Percentiles rank a stretch among this genome's conserved stretches.
Evolutionary conservation across 768 basidiomycete genomes (phyloP).

Genomic region (Phaffia tasmanica): DNA sequence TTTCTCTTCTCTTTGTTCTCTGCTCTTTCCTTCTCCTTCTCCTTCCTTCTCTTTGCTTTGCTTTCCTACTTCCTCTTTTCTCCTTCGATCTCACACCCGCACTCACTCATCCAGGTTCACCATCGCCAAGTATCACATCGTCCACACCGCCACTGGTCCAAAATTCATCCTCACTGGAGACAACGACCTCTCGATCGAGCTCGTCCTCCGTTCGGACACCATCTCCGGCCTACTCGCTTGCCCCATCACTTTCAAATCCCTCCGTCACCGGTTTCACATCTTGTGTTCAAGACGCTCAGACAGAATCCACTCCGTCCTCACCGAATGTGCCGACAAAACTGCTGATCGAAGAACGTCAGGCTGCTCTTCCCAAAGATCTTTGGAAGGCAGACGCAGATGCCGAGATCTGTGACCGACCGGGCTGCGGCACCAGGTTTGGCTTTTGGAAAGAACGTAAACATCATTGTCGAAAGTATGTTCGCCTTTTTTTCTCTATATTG

Average conservation of each 20-base stretch:
- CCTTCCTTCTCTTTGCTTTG: background rate
- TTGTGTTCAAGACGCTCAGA: no score
- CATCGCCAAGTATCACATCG: slow-evolving; percentile 3
- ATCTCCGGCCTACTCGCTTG: slow-evolving; percentile 14
- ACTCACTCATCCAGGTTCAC: background rate
- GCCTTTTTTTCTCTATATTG: background rate
- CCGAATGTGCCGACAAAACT: slow-evolving; percentile 3
- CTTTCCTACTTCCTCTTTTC: background rate
- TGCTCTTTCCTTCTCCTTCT: background rate
- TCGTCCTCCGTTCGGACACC: slow-evolving; percentile 17
- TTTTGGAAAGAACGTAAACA: slow-evolving; percentile 14
- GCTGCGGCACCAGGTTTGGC: slow-evolving; percentile 17
- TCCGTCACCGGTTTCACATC: no score
- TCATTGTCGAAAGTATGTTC: slow-evolving; percentile 23
- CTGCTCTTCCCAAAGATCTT: slow-evolving; percentile 21
- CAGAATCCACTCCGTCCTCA: background rate
- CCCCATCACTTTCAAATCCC: no score
- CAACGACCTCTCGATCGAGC: no score
- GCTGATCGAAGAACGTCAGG: slow-evolving; percentile 23
- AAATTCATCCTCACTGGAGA: no score
- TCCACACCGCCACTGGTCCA: background rate
- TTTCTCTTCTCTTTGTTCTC: slow-evolving; percentile 3
- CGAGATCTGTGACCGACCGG: slow-evolving; percentile 22
- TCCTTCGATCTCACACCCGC: background rate
- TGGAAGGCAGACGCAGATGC: slow-evolving; percentile 25